Percentiles rank a stretch among this genome's conserved stretches.
These are phyloP conservation scores for Phytophthora hybrid DNA, from an alignment of 352 stramenopile genomes.

Conservation along the genomic window DNA sequence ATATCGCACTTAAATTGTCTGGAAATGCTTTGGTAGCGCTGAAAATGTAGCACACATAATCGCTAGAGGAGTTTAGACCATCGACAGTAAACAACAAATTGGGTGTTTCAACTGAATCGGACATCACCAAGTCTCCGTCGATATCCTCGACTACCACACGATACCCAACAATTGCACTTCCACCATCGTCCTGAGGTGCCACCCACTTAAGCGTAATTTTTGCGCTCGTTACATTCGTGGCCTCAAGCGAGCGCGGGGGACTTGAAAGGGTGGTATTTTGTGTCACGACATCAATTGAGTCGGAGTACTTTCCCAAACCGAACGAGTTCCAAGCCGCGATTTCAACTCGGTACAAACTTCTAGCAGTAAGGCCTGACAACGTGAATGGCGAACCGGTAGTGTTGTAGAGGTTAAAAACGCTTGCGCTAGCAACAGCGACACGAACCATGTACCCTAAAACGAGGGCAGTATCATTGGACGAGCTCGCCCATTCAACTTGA, in stretches of 20 bases:
- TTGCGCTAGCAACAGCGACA: slow-evolving; percentile 19
- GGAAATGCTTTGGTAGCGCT: slow-evolving; percentile 39
- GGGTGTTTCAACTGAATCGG: background rate
- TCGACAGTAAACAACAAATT: slow-evolving; percentile 20
- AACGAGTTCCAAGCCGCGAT: slow-evolving; percentile 62
- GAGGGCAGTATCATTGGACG: background rate
- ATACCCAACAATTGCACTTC: slow-evolving; percentile 33
- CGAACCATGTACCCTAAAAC: slow-evolving; percentile 52
- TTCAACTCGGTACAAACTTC: slow-evolving; percentile 46
- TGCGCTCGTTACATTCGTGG: slow-evolving; percentile 18
- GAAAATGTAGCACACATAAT: slow-evolving; percentile 44
- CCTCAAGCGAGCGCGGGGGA: slow-evolving; percentile 27
- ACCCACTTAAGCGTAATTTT: slow-evolving; percentile 48
- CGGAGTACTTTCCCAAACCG: slow-evolving; percentile 49
- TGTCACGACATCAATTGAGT: slow-evolving; percentile 35
- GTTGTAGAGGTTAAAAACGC: slow-evolving; percentile 56
- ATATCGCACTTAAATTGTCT: slow-evolving; percentile 6
- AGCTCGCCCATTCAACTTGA: slow-evolving; percentile 41
- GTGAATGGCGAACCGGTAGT: slow-evolving; percentile 43
- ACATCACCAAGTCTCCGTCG: slow-evolving; percentile 4
- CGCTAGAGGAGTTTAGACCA: slow-evolving; percentile 45
- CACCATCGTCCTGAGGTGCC: slow-evolving; percentile 47
- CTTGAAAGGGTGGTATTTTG: slow-evolving; percentile 41
- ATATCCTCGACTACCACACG: slow-evolving; percentile 23
- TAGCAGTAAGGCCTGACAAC: slow-evolving; percentile 45